Conservation (phyloP, 345 rosid genomes). For the Hibiscus tridactylites region DNA sequence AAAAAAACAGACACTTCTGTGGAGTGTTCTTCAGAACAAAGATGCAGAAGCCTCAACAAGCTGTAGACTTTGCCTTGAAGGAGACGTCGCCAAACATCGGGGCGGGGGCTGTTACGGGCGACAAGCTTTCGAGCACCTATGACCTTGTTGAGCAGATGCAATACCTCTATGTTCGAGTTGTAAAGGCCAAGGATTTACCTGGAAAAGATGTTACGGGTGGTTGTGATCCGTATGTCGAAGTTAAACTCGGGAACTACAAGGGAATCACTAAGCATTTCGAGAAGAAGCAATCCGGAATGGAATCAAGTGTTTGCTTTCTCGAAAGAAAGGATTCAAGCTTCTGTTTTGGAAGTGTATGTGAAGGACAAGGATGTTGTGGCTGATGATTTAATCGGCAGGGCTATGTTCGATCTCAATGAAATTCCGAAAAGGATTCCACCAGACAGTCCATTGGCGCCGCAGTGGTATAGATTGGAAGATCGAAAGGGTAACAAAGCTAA, state of each 20-base stretch:
- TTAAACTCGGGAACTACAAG: constrained; percentile 83
- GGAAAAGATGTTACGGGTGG: constrained; percentile 75
- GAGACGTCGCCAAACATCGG: constrained; percentile 96
- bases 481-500: constrained; percentile 55
- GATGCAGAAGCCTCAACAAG: constrained; percentile 78
- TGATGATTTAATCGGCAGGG: constrained; percentile 76
- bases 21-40: constrained; percentile 14
- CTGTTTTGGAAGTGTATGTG: constrained; percentile 66
- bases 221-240: constrained; percentile 90
- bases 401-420: constrained; percentile 70
- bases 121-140: constrained; percentile 83
- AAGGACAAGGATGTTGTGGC: constrained; percentile 72
- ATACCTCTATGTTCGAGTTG: constrained; percentile 81
- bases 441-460: constrained; percentile 93
- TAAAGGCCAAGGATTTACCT: constrained; percentile 85
- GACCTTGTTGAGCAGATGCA: constrained; percentile 99
- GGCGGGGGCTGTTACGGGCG: constrained; percentile 52
- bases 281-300: constrained; percentile 97
- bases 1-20: not conserved
- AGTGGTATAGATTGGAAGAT: constrained; percentile 90
- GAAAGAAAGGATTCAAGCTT: constrained; percentile 82
- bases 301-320: constrained; percentile 95
- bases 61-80: constrained; percentile 68
- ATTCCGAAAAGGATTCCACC: constrained; percentile 85
- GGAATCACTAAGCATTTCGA: constrained; percentile 84